Evolutionary conservation across 2,329 filamentous ascomycete species (phyloP), one percentile per base, ranked within the genome.

Genomic region (Pseudogymnoascus sp.): DNA sequence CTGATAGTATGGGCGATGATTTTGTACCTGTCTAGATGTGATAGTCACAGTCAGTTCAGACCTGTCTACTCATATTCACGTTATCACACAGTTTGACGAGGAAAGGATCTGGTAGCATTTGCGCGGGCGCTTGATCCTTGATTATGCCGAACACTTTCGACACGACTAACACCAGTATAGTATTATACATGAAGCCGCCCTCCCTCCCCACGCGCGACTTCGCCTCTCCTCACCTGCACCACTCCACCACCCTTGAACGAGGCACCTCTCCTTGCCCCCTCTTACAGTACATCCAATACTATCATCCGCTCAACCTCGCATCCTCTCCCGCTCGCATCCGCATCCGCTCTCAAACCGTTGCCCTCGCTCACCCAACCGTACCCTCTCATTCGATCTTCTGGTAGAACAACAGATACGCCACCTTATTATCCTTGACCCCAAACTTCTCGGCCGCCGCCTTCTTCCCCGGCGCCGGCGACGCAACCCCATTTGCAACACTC

Each of bases 321-420:
- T 16, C 40, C 31, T 33, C 31, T 33, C 31, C 10, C 31, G 8
- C 2, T 33, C 31, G 8, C 31, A 33, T 11, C 10, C 24, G 14
- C 24, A 53, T 16, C 44, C 24, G 24, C 24, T 53, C 44, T n/a
- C 24, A 29, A 53, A 11, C 44, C 44, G 29, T 24, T 29, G 2
- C 7, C 8, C 14, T 53, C 14, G 24, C 24, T 10, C 24, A 29
- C 24, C 24, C 8, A 10, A 29, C 7, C 24, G 14, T 31, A 3
- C 24, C 3, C 44, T 16, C 44, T 60, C 56, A 60, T 60, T 60
- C 56, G n/a, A 73, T 72, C 65, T 68, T 73, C 78, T 97, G 89
- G 76, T 99, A 99, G 78, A 99, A 96, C 72, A 99, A 78, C 68
- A 99, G 85, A 77, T 99, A 99, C 3, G 95, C 95, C 64, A 97